Evolutionary conservation across 306 rosid genomes (phyloP), one percentile per base, ranked within the genome.

Genomic region (Gynostemma pentaphyllum): DNA sequence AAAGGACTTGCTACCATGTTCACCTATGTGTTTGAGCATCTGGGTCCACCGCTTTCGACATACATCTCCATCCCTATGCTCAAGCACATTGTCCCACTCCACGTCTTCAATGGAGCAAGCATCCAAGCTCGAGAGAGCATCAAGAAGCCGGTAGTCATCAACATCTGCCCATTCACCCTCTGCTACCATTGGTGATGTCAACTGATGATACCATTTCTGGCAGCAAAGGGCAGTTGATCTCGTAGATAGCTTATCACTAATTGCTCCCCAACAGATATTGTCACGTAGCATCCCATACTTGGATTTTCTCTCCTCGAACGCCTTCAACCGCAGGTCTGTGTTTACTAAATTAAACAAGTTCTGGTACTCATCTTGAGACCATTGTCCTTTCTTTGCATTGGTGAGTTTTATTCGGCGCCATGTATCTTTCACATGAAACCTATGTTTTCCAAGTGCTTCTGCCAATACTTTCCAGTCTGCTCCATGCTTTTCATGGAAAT

Each of bases 21-120:
- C 78, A 53, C 97, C 88, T 53, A 90, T 71, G 66, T 75, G 79
- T 26, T 14, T 76, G 40, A 85, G 68, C 94, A 90, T 87, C 71
- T 90, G 85, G 23, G 65, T 37, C 97, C 95, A 90, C n/a, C 97
- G 75, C 76, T 81, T 81, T 79, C 84, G 69, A 73, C 94, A 85
- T 23, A 68, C 28, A 67, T 87, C 85, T 36, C 97, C 94, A 34
- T 80, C 3, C 73, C 95, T 83, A 39, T 85, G 75, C 72, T 83
- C 90, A 51, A 87, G 66, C 79, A 90, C 30, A 69, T 73, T 7
- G 70, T 90, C 95, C 97, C 97, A 90, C 14, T 87, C 90, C 54
- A 90, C 94, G 49, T 87, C 94, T 72, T 85, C 87, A 50, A 78
- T 72, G 67, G 69, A 68, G 69, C 75, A 72, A 49, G 95, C 95